Base-by-base conservation (phyloP, 1,284 basidiomycete species). In the Paramarasmius palmivorus region DNA sequence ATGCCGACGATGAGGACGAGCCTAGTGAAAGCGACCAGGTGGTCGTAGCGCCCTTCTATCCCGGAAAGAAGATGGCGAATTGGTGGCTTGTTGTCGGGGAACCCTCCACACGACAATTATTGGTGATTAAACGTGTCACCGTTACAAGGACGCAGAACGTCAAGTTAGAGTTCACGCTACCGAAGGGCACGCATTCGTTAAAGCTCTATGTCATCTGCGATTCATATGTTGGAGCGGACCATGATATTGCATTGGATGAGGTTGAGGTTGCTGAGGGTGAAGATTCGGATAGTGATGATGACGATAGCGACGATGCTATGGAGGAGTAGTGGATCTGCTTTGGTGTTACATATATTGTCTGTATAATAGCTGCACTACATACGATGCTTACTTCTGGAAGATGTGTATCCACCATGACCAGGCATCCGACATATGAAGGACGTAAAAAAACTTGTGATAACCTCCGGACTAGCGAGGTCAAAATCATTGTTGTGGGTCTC, bases 51-150 rank as follows among this genome's bases (percentile, higher is more conserved):
- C 93, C 95, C 0, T 94, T 90, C 75, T 99, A 92, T 76, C 95
- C 96, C 0, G 75, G 74, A 53, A 88, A 88, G 68, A 98, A 98
- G 79, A 84, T 95, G 70, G 86, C 92, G 53, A 94, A 95, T 65
- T 99, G 95, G 95, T 99, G 95, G 95, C 77, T 98, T 26, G 94
- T 98, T 36, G 82, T 98, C 4, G 95, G 95, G 26, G 93, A 97
- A 60, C 84, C 73, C 54, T 78, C 69, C 65, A 87, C 75, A 61
- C 82, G 81, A 56, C 88, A 91, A 61, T 75, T 99, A 39, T 84
- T 95, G 29, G 91, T 92, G 49, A 98, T 99, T 81, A 98, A 98
- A 75, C 90, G 90, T 55, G 92, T 98, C 20, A 98, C 96, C 0
- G 85, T 98, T 59, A 86, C 82, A 63, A 86, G 85, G 62, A 86